Conservation (phyloP, 495 filamentous ascomycete species). For the Neurospora sp. region DNA sequence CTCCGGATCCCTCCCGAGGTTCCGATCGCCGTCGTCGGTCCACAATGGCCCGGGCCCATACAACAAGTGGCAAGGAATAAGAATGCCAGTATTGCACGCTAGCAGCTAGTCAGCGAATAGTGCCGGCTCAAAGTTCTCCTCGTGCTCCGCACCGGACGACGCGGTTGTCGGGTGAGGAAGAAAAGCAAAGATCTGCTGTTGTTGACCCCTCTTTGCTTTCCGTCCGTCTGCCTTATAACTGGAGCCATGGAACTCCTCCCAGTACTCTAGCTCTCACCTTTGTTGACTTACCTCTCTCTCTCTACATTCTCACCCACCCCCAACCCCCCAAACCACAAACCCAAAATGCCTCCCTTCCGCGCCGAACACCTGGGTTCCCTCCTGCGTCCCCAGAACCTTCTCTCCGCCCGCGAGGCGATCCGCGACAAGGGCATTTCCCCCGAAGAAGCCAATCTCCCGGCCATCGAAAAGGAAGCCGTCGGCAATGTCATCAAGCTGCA, state of each 20-base stretch:
- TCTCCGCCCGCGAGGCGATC: slow-evolving; percentile 49
- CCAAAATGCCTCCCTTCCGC: slow-evolving; percentile 61
- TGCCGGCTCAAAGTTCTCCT: no score
- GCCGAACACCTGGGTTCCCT: slow-evolving; percentile 81
- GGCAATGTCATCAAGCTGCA: slow-evolving; percentile 54
- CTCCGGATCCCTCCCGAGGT: not conserved
- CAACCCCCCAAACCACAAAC: not conserved
- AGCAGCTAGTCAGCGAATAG: not conserved
- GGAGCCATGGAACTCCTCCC: not conserved
- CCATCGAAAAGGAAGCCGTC: slow-evolving; percentile 56
- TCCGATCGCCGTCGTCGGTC: not conserved
- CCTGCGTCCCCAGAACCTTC: slow-evolving; percentile 58
- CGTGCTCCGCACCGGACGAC: no score
- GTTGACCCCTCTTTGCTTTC: not conserved
- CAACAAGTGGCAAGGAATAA: not conserved
- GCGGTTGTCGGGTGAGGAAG: not conserved
- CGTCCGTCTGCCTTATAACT: not conserved
- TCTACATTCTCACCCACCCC: not conserved
- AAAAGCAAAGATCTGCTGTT: not conserved
- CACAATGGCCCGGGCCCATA: not conserved
- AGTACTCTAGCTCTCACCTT: not conserved
- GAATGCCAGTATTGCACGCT: not conserved
- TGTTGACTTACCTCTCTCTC: not conserved
- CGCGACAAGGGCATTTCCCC: slow-evolving; percentile 47
- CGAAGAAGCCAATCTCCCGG: slow-evolving; percentile 40